These are phyloP conservation scores for Penicillium olsonii DNA, from an alignment of 2,329 filamentous ascomycete genomes.

Conservation along the genomic window DNA sequence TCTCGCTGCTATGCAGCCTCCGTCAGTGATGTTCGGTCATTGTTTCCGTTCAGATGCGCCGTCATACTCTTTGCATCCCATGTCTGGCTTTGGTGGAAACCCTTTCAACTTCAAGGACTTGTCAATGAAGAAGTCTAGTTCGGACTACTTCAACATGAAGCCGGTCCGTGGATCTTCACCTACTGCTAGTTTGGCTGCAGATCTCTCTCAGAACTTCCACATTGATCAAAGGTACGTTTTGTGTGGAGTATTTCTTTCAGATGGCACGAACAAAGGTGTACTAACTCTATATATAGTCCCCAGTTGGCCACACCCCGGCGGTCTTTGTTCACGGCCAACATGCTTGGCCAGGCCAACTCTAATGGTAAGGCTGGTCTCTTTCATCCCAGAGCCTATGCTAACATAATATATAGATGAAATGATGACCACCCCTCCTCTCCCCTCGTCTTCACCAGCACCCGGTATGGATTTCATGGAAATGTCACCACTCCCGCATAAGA, in stretches of 20 bases:
- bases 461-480: conserved; percentile 84
- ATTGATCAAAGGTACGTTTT: conserved; percentile 79
- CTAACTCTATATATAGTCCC: conserved; percentile 63
- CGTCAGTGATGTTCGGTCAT: conserved; percentile 61
- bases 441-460: conserved; percentile 77
- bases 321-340: conserved; percentile 76
- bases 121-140: conserved; percentile 66
- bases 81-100: conserved; percentile 60
- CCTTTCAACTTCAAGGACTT: conserved; percentile 76
- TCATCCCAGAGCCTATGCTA: conserved; percentile 10
- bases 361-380: conserved; percentile 53
- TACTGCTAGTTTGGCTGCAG: conserved; percentile 84
- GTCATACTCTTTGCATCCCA: conserved; percentile 50
- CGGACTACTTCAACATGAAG: conserved; percentile 82
- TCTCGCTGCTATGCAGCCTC: conserved; percentile 85
- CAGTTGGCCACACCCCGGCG: conserved; percentile 79
- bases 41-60: conserved; percentile 63
- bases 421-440: conserved; percentile 80
- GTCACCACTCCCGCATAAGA: conserved; percentile 92
- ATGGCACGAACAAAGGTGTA: conserved; percentile 19
- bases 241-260: conserved; percentile 33
- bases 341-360: conserved; percentile 61
- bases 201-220: conserved; percentile 95
- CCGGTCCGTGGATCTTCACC: conserved; percentile 83
- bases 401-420: conserved; percentile 58